Evolutionary conservation across 2,329 filamentous ascomycete species (phyloP), one percentile per base, ranked within the genome.

Genomic region (Aspergillus sp.): DNA sequence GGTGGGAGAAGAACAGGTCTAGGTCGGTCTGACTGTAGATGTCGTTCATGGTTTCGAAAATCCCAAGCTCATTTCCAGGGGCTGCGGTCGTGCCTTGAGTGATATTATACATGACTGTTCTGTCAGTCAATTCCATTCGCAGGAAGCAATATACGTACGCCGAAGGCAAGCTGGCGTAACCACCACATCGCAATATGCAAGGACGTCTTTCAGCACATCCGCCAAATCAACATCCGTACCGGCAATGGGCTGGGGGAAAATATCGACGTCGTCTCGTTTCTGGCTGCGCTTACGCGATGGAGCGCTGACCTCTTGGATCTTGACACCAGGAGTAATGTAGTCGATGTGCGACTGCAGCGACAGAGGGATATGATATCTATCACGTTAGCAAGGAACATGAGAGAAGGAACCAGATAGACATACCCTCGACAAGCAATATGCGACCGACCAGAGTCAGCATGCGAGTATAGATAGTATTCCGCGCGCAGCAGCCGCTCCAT

Each of bases 401-500:
- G 9, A 31, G 1, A 31, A 31, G 3, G 27, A 3, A 17, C 2
- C 4, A 4, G n/a, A 19, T 8, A 12, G 6, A n/a, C 73, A 64
- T 75, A 79, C 65, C 75, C 67, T 14, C 78, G 75, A 62, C 57
- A 74, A 41, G 62, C 66, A 64, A 67, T 69, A 60, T 55, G 75
- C 58, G 62, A 71, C 61, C 64, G 63, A 11, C 54, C 60, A 35
- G 63, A 68, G 19, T 56, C 53, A 1, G 66, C 63, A 62, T 83
- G 79, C 61, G 77, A 71, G 64, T 81, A 84, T 44, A 80, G 68
- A 61, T 84, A 78, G 63, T 83, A 85, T 57, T 82, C 73, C 6
- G 83, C 79, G 62, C 78, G 77, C 48, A 86, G 75, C 17, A 86
- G 74, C 19, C 70, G 68, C 68, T 86, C 83, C 6, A 81, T 77